phyloP scores from a whole-genome alignment of 2,329 filamentous ascomycete species.

The Colletotrichum lentis region DNA sequence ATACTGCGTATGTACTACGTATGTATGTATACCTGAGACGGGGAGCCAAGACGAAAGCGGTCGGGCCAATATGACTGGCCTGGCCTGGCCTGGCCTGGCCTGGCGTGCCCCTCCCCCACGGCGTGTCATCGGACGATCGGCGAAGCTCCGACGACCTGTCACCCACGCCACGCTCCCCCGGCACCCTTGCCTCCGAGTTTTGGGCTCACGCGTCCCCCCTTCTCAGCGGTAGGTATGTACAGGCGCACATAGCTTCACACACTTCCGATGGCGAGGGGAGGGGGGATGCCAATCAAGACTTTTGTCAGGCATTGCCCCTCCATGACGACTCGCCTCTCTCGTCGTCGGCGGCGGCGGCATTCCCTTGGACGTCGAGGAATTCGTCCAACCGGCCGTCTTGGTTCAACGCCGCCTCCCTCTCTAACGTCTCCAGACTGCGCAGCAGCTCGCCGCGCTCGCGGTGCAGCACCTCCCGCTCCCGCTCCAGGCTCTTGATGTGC shows the following conservation, averaged over 20 bases:
- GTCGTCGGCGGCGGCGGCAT: constrained; percentile 6
- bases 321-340: constrained; percentile 12
- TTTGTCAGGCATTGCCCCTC: constrained; percentile 21
- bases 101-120: background rate
- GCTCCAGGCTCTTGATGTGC: constrained; percentile 47
- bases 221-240: background rate
- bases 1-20: too few relatives aligned
- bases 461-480: constrained; percentile 43
- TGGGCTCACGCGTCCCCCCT: background rate
- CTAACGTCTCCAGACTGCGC: constrained; percentile 27
- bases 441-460: constrained; percentile 44
- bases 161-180: constrained; percentile 5
- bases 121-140: constrained; percentile 29
- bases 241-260: background rate
- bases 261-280: background rate
- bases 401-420: constrained; percentile 27
- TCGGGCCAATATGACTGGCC: constrained; percentile 7
- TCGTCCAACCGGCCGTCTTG: constrained; percentile 14
- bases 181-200: constrained; percentile 34
- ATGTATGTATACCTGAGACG: constrained; percentile 15
- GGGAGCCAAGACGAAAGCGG: background rate
- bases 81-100: background rate
- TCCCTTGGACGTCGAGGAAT: constrained; percentile 24
- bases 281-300: background rate
- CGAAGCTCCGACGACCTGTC: constrained; percentile 22